These are phyloP conservation scores for Pseudocohnilembus persalinus DNA, from an alignment of 169 alveolate species.

Conservation along the genomic window DNA sequence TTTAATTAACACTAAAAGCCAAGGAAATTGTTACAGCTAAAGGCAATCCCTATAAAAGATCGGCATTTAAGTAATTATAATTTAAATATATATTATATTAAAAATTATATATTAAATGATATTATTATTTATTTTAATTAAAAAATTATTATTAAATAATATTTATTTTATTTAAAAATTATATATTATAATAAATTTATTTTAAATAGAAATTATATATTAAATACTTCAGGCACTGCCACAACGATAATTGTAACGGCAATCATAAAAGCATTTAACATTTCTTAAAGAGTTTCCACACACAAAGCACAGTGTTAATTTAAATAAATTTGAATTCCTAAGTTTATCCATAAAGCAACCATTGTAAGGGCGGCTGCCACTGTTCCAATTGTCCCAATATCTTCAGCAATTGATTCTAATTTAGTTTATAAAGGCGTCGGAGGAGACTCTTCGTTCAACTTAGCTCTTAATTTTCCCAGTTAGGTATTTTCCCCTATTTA, in stretches of 20 bases:
- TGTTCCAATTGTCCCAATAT: constrained; percentile 46
- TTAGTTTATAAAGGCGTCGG: constrained; percentile 85
- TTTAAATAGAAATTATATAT: not conserved
- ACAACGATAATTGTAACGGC: constrained; percentile 70
- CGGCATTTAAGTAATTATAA: constrained; percentile 53
- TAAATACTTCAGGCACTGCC: constrained; percentile 51
- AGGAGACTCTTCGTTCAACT: constrained; percentile 68
- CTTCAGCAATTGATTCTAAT: constrained; percentile 80
- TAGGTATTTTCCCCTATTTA: constrained; percentile 84
- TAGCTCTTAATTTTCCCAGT: constrained; percentile 70
- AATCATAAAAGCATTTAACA: constrained; percentile 47
- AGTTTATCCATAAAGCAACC: constrained; percentile 28
- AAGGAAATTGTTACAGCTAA: constrained; percentile 77
- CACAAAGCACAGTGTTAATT: constrained; percentile 32
- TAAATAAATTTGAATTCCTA: constrained; percentile 9
- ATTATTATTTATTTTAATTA: not conserved
- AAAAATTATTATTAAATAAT: too few relatives aligned
- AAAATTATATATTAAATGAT: constrained; percentile 38
- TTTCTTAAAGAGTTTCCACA: constrained; percentile 32
- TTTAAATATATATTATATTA: constrained; percentile 32
- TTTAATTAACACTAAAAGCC: constrained; percentile 69
- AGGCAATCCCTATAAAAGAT: constrained; percentile 75
- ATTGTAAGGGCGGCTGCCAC: constrained; percentile 40
- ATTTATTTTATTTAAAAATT: too few relatives aligned
- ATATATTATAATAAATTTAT: too few relatives aligned